Base-by-base conservation (phyloP, 2,329 filamentous ascomycete genomes). In the Septoria linicola region DNA sequence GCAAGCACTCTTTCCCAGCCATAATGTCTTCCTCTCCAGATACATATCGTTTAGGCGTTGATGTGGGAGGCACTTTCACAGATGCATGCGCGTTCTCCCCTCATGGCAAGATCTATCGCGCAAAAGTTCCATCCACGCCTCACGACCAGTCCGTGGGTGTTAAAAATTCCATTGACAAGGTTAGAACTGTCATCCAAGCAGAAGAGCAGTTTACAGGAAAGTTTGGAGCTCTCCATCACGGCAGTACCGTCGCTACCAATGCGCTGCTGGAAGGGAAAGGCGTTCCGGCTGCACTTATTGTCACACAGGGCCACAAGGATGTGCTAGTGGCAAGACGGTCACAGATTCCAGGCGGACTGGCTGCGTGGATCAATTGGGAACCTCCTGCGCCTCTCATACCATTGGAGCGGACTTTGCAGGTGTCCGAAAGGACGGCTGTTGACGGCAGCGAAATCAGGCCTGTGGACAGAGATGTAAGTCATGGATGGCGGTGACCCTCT, bases 291-390 rank as follows among this genome's bases (percentile, higher is more conserved):
- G 61, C 61, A 10, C 46, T 63, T 11, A 56, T 63, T 19, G 61
- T 63, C 4, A 63, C 61, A 5, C 53, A 63, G 44, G 61, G 61
- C n/a, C 61, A 63, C 41, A 62, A 63, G 43, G 61, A 63, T 51
- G 59, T 63, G 8, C 25, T 63, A 17, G 61, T 63, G 7, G 61
- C 61, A 11, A 50, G 61, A 41, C 35, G 61, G 34, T 59, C 55
- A 10, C 61, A 63, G 32, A 63, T 63, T 17, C 61, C 61, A 17
- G 61, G 61, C 17, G 61, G 59, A 16, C 54, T 63, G n/a, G 61
- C 61, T 17, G 40, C 50, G 13, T 63, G 61, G 59, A 63, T 63
- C 32, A 55, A 60, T 27, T 63, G 61, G 61, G 50, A 55, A 20
- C 59, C 61, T 14, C 59, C 58, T 32, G 54, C 61, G 11, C 61